Evolutionary conservation across 805 yeast species (phyloP), one percentile per base, ranked within the genome.

Genomic region (Ogataea paraovalis): DNA sequence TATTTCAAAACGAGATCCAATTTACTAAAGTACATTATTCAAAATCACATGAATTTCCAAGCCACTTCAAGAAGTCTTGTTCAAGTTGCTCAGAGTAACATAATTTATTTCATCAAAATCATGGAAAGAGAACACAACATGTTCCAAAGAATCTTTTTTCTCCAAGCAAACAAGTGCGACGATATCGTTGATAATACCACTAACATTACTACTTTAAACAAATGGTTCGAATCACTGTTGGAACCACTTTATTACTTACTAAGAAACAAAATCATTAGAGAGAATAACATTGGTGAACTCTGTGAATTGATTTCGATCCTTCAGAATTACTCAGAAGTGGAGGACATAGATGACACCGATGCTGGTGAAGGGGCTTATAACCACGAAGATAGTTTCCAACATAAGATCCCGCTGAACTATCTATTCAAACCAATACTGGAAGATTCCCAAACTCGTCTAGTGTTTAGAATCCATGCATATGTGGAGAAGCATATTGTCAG

Each of bases 241-340:
- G 96, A 89, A 33, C 94, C 96, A 0, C 67, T 91, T 22, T 86
- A 90, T 57, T 92, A 87, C 53, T 65, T 73, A 2, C 62, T 88
- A 32, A 74, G 97, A 52, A 77, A 81, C 48, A 72, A 75, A 42
- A 78, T 89, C 1, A 71, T 90, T 38, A 77, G 84, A 48, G 97
- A 91, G 61, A 70, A 76, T 13, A 82, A 81, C 53, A 82, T 92
- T 23, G 71, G 75, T 21, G 73, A 73, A 10, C 67, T 94, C 21
- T 87, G 96, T 66, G 95, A 89, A 58, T 69, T 89, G 39, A 80
- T 90, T 2, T 76, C 86, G 0, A 65, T 88, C 30, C 67, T 90
- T 25, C 85, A 82, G 47, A 80, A 80, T 52, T 85, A 80, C 55
- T 80, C 78, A 56, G 87, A 83, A 50, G 75, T 74, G 50, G 89